Evolutionary conservation across 2,329 filamentous ascomycete genomes (phyloP).

Genomic region (Lasiodiplodia theobromae): DNA sequence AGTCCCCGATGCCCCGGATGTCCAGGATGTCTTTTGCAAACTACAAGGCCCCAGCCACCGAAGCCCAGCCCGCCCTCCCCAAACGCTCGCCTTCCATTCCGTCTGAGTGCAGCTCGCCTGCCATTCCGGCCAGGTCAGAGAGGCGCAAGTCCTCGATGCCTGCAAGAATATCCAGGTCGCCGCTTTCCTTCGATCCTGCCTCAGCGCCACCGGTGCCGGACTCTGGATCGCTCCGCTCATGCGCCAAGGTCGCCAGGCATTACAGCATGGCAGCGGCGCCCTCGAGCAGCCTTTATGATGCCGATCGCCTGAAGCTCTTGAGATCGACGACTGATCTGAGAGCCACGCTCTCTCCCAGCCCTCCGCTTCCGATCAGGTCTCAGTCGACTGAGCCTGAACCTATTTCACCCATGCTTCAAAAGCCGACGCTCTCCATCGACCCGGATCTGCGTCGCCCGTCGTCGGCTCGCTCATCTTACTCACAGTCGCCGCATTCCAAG

Average conservation of each 20-base stretch:
- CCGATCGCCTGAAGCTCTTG: conserved; percentile 22
- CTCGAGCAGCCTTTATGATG: neutral
- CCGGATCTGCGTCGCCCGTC: conserved; percentile 19
- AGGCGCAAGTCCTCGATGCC: conserved; percentile 27
- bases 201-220: conserved; percentile 15
- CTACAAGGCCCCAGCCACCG: conserved; percentile 33
- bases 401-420: conserved; percentile 13
- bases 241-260: conserved; percentile 15
- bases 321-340: conserved; percentile 27
- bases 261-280: conserved; percentile 28
- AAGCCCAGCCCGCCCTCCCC: conserved; percentile 6
- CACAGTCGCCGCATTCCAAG: conserved; percentile 25
- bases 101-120: conserved; percentile 9
- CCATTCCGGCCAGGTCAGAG: conserved; percentile 7
- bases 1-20: conserved; percentile 38
- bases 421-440: conserved; percentile 7
- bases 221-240: conserved; percentile 20
- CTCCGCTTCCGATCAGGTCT: conserved; percentile 15
- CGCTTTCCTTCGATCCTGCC: conserved; percentile 22
- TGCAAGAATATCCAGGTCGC: conserved; percentile 16
- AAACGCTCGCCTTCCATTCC: neutral
- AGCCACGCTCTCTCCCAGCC: conserved; percentile 7
- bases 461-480: conserved; percentile 27
- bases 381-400: conserved; percentile 24
- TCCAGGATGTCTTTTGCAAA: conserved; percentile 39